Evolutionary conservation across 371 early-diverging fungal species (phyloP).

Genomic region (Apophysomyces elegans): DNA sequence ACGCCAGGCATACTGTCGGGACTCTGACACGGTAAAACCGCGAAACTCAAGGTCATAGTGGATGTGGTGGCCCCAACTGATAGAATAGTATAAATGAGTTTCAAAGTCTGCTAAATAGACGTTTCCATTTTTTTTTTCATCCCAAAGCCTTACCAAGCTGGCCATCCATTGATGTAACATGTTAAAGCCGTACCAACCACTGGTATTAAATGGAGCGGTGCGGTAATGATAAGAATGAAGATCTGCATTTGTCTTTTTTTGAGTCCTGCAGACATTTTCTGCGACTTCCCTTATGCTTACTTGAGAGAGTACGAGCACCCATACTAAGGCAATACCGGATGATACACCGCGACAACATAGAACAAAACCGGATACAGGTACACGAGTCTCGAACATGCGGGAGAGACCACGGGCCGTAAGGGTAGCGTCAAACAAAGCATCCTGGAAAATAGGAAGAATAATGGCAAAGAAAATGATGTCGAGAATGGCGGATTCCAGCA

Average conservation of each 20-base stretch:
- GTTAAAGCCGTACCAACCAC: slow-evolving; percentile 58
- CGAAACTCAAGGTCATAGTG: slow-evolving; percentile 63
- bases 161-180: slow-evolving; percentile 64
- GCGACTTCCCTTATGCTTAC: slow-evolving; percentile 11
- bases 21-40: slow-evolving; percentile 54
- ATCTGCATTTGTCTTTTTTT: slow-evolving; percentile 27
- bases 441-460: slow-evolving; percentile 57
- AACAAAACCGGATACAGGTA: slow-evolving; percentile 35
- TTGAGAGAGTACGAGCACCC: slow-evolving; percentile 23
- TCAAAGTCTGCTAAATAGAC: background rate
- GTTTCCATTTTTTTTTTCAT: background rate
- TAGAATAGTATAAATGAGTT: background rate
- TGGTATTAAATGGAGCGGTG: slow-evolving; percentile 67
- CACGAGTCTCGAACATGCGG: slow-evolving; percentile 51
- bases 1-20: slow-evolving; percentile 48
- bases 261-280: background rate
- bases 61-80: slow-evolving; percentile 56
- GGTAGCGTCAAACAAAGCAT: slow-evolving; percentile 60
- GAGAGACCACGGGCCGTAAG: slow-evolving; percentile 51
- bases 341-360: slow-evolving; percentile 48
- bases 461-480: slow-evolving; percentile 58
- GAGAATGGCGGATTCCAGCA: slow-evolving; percentile 56
- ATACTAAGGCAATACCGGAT: slow-evolving; percentile 30
- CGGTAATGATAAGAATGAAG: slow-evolving; percentile 56
- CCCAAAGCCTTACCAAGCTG: slow-evolving; percentile 38